These are phyloP conservation scores for Seiridium cupressi DNA, from an alignment of 2,329 filamentous ascomycete species.

Conservation along the genomic window DNA sequence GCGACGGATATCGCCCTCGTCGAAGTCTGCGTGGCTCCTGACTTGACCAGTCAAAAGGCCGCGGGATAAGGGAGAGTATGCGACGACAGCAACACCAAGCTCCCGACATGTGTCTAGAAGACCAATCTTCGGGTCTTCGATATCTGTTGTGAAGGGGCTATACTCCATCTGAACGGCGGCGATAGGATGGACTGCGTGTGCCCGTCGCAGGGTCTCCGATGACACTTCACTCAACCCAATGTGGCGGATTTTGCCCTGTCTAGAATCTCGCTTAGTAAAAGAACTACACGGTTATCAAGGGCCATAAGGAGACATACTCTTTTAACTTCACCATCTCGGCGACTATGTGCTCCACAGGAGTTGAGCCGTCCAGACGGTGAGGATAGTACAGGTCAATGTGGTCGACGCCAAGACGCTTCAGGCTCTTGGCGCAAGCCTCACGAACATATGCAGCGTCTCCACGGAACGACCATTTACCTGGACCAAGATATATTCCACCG, in stretches of 20 bases:
- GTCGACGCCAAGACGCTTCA: constrained; percentile 43
- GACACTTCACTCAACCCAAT: constrained; percentile 54
- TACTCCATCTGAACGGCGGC: constrained; percentile 54
- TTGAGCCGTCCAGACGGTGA: constrained; percentile 45
- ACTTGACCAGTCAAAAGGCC: constrained; percentile 55
- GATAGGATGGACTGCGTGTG: constrained; percentile 46
- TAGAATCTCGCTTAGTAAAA: not conserved
- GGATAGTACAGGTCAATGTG: constrained; percentile 57
- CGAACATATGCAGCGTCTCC: constrained; percentile 29
- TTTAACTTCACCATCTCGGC: constrained; percentile 45
- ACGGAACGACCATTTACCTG: not conserved
- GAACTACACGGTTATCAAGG: too few relatives aligned
- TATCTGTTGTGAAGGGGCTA: constrained; percentile 45
- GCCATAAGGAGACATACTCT: constrained; percentile 24
- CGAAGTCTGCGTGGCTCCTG: constrained; percentile 43
- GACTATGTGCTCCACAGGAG: constrained; percentile 47
- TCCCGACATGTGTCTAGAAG: constrained; percentile 55
- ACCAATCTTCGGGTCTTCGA: constrained; percentile 40
- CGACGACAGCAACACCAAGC: constrained; percentile 55
- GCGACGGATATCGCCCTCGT: constrained; percentile 45
- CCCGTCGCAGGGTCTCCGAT: constrained; percentile 59
- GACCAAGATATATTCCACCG: constrained; percentile 27
- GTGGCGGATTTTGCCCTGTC: constrained; percentile 55
- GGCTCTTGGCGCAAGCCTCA: constrained; percentile 35
- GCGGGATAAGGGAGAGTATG: constrained; percentile 59